Base-by-base conservation (phyloP, 2,329 filamentous ascomycete species). In the Pestalotiopsis sp. region DNA sequence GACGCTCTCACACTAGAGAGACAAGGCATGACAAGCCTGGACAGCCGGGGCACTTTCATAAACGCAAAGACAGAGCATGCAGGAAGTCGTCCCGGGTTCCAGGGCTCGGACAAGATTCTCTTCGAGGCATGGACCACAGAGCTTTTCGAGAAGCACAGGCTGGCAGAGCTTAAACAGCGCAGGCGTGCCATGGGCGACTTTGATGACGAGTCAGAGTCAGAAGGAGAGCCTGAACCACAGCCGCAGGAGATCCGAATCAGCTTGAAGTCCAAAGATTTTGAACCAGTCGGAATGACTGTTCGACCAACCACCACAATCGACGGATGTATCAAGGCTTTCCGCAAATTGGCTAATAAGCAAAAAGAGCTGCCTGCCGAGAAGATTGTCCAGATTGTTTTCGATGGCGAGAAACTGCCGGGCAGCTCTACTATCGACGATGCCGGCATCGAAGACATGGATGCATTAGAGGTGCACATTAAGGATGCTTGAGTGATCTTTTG, bases 111-210 rank as follows among this genome's bases (percentile, higher is more conserved):
- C 13, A 86, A 87, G 66, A 86, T 97, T n/a, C 87, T 92, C 72
- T 85, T 97, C 71, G 91, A 95, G 78, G 92, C 92, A 6, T 93
- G 93, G 87, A 95, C 92, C 0, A 83, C 89, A 7, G 89, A 92
- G 12, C 79, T 87, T 1, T 91, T 89, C 71, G 79, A 80, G 31
- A 76, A 80, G 17, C 83, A 80, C 31, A 77, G 80, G 17, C 82
- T 86, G 75, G 81, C 86, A 71, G 80, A 81, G 65, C 80, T 83
- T 40, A 82, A 85, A 70, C 87, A 89, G 72, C 80, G 79, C 17
- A 82, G 83, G 68, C 82, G 83, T 14, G 80, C 78, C 40, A 79
- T 82, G 40, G 83, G 84, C 56, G 81, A 84, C 68, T 71, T 77
- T 4, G 80, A 80, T 5, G 78, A 78, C 2, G 80, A 81, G 1